A percentile compares a stretch with the other conserved stretches of the same genome.
phyloP scores from a whole-genome alignment of 352 stramenopile species.

The Phytophthora pseudosyringae region DNA sequence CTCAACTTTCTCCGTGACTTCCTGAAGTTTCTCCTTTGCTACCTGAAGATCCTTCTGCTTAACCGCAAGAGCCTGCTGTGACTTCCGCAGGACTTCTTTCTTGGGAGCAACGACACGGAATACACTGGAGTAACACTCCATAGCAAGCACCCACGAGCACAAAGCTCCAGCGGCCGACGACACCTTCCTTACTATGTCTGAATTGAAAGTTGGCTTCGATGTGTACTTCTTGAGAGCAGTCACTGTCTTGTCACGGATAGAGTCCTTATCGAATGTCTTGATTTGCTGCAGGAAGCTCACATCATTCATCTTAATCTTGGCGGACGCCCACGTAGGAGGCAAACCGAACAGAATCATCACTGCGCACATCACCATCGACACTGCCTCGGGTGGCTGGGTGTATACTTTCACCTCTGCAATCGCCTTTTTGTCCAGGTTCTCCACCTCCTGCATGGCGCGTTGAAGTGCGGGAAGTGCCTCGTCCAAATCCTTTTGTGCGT shows the following conservation, averaged over 20 bases:
- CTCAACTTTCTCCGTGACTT: constrained; percentile 93
- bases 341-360: constrained; percentile 97
- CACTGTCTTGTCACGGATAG: constrained; percentile 93
- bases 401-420: constrained; percentile 97
- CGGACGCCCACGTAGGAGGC: constrained; percentile 92
- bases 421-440: constrained; percentile 95
- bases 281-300: constrained; percentile 94
- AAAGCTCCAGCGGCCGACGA: constrained; percentile 89
- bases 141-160: constrained; percentile 93
- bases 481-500: constrained; percentile 95
- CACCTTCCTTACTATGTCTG: constrained; percentile 91
- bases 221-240: constrained; percentile 96
- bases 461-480: constrained; percentile 94
- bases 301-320: constrained; percentile 95
- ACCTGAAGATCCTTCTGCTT: constrained; percentile 91
- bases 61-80: constrained; percentile 82
- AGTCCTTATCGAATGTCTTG: constrained; percentile 97
- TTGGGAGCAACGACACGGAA: constrained; percentile 92
- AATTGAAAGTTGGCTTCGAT: constrained; percentile 81
- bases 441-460: constrained; percentile 93
- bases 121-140: constrained; percentile 92
- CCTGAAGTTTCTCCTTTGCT: constrained; percentile 89
- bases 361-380: constrained; percentile 94
- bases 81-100: constrained; percentile 88
- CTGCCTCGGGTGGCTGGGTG: constrained; percentile 90